Base-by-base conservation (phyloP, 345 rosid species). In the Euphorbia pulcherrima region DNA sequence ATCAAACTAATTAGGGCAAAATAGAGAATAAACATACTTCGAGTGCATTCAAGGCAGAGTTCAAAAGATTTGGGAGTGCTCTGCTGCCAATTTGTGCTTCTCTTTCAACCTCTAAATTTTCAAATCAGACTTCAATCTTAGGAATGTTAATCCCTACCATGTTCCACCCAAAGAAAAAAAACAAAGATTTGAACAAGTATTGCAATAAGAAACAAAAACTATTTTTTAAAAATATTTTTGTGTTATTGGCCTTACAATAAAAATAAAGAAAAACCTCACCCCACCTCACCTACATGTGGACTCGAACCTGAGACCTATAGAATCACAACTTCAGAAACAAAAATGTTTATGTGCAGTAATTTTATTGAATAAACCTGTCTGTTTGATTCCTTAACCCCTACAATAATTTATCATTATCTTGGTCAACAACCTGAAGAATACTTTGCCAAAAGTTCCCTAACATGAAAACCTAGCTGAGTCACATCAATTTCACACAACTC, bases 71-170 rank as follows among this genome's bases (percentile, higher is more conserved):
- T 11, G 98, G 97, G 75, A 88, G 87, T 0, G 98, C 97, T 86
- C 98, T 88, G 75, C 90, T 86, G 41, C 97, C 98, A 55, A 85
- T 77, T 74, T 85, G 80, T 9, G 84, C 89, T 41, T 92, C 87
- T 75, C 98, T 96, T 63, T 86, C 86, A 4, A 90, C 72, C 0
- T 80, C 73, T 44, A 92, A 58, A 70, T 83, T 68, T 79, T 90
- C 85, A 54, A 72, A 88, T 28, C 96, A 84, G 4, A 90, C 93
- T 81, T 92, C 96, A 60, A 92, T 86, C 61, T 80, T 86, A 0
- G 98, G 93, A 68, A 86, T 72, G 69, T 90, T 84, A 40, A 92
- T 86, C 28, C 93, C 97, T 56, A 92, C 98, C 77, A 92, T 92
- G 78, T 62, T 51, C 57, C 4, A 62, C 0, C 4, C 24, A 62